A percentile compares a stretch with the other conserved stretches of the same genome.
Conservation (phyloP, 2,329 filamentous ascomycete species). For the Xylaria sp. region DNA sequence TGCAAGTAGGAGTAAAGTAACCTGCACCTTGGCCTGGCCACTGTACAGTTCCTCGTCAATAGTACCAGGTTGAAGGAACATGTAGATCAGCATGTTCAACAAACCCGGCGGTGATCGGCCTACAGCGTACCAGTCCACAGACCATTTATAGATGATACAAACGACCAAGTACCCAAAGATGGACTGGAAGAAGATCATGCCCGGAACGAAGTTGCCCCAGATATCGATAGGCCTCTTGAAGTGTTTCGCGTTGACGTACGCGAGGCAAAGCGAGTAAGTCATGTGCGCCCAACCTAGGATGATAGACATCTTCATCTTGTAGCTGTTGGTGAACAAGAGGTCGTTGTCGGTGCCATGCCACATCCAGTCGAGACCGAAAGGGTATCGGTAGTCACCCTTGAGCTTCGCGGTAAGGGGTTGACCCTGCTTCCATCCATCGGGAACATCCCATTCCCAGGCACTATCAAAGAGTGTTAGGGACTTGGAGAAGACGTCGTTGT, state of each 20-base stretch:
- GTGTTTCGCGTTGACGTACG: conserved; percentile 91
- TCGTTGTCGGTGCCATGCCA: conserved; percentile 98
- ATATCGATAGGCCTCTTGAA: conserved; percentile 97
- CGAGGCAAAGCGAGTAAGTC: conserved; percentile 96
- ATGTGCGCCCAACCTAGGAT: conserved; percentile 97
- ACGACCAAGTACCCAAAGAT: conserved; percentile 97
- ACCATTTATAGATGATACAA: conserved; percentile 98
- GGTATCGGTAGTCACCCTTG: conserved; percentile 82
- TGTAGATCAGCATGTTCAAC: conserved; percentile 99
- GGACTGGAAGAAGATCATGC: conserved; percentile 99
- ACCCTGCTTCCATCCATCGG: conserved; percentile 73
- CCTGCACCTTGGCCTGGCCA: conserved; percentile 81
- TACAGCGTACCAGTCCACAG: conserved; percentile 80
- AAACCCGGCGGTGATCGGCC: conserved; percentile 81
- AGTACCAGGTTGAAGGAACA: conserved; percentile 91
- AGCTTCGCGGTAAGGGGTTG: conserved; percentile 74
- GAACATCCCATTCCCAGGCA: conserved; percentile 84
- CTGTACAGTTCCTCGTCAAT: conserved; percentile 79
- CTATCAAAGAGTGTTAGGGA: conserved; percentile 89
- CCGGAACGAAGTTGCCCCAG: conserved; percentile 96
- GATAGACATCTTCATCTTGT: conserved; percentile 99
- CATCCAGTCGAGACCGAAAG: conserved; percentile 93
- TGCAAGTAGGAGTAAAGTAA: conserved; percentile 82
- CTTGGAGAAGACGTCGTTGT: conserved; percentile 97
- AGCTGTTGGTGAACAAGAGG: conserved; percentile 95